A percentile compares a stretch with the other conserved stretches of the same genome.
Conservation (phyloP, 805 yeast species). For the Suhomyces vadensis region DNA sequence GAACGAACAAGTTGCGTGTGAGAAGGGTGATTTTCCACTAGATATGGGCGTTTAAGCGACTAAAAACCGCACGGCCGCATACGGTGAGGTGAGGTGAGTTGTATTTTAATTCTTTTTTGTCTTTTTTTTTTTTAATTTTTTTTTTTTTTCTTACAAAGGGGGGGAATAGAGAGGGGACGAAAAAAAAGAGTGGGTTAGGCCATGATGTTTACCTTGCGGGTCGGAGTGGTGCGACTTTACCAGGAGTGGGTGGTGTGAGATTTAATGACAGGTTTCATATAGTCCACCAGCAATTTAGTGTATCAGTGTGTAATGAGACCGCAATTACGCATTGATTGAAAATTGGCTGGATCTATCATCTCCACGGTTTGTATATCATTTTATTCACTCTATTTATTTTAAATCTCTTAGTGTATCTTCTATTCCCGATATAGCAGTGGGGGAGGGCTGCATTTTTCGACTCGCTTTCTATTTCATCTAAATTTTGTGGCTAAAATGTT, state of each 20-base stretch:
- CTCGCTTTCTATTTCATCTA: neutral
- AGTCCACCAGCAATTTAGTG: too few relatives aligned
- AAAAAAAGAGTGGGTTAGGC: neutral
- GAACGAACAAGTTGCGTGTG: too few relatives aligned
- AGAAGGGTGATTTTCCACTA: neutral
- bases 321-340: neutral
- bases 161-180: neutral
- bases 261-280: neutral
- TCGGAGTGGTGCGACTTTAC: neutral
- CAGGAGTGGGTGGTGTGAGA: neutral
- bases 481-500: conserved; percentile 1
- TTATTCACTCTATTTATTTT: neutral
- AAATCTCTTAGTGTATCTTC: neutral
- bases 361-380: neutral
- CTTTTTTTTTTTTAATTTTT: conserved; percentile 2
- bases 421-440: neutral
- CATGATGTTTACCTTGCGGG: neutral
- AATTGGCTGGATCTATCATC: neutral
- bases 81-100: conserved; percentile 1
- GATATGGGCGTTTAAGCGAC: neutral
- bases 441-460: neutral
- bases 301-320: neutral
- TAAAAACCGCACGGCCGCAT: neutral
- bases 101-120: conserved; percentile 5
- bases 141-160: conserved; percentile 1